Evolutionary conservation across 169 alveolate genomes (phyloP), one percentile per base, ranked within the genome.

Genomic region (Babesia divergens): DNA sequence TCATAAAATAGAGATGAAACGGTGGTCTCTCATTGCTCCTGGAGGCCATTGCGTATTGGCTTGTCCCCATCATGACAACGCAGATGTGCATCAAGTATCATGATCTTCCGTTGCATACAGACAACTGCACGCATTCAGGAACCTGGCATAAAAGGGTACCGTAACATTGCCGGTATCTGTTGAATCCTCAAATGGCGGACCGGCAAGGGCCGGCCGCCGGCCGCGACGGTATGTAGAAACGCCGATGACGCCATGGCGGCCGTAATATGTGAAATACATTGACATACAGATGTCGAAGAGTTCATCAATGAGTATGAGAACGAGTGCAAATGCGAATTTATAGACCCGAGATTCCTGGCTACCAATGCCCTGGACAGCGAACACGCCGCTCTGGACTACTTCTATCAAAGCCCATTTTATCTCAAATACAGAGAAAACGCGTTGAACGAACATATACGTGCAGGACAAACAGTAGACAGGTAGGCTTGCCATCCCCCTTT

Each of bases 361-460:
- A 29, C 32, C 26, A 54, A 32, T 26, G 64, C 82, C 8, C 62
- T 77, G 43, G 86, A 77, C 40, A 67, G 74, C 20, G 82, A 77
- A 16, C 75, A 77, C n/a, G 69, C 86, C 3, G 86, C 86, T n/a
- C 51, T 77, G 26, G 86, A 77, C 46, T 77, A 80, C 31, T 80
- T 80, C 74, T 80, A 80, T 35, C 64, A 58, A 32, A 80, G 88
- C 70, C 88, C 88, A 2, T 80, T 80, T 35, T 80, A 80, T 56
- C 76, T 59, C 18, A 80, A 60, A 35, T 65, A 80, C 51, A 58
- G 88, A 11, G 83, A 80, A 44, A 50, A 42, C n/a, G 83, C 88
- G 8, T 44, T 80, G 49, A 80, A 80, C 46, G 88, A 80, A 35
- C 29, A 7, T 11, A 16, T 80, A 22, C 55, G 88, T 7, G 83